Conservation (phyloP, 192 early-diverging fungal species). For the Oehlia diaphana region DNA sequence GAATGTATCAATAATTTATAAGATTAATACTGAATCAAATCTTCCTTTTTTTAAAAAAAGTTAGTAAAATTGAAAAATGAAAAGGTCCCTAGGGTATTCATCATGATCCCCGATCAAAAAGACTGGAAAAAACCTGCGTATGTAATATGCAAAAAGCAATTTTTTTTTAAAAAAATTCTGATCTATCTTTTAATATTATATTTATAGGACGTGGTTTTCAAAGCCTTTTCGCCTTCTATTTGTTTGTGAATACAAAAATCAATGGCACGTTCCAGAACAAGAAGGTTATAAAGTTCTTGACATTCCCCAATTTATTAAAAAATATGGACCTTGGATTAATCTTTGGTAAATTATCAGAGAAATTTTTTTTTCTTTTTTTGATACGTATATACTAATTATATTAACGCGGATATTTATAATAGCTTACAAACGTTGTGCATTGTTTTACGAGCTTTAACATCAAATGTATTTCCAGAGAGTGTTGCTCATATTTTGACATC, state of each 20-base stretch:
- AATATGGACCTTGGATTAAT: neutral
- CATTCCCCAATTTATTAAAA: neutral
- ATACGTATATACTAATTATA: too few species aligned
- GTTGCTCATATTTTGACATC: neutral
- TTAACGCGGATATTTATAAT: neutral
- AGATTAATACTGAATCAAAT: neutral
- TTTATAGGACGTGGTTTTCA: neutral
- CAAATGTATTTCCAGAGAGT: neutral
- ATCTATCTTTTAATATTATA: neutral
- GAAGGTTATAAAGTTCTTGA: neutral
- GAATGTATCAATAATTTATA: neutral
- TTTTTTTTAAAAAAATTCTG: neutral
- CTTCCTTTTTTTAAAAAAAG: neutral
- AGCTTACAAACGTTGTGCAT: neutral
- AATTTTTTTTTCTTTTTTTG: too few species aligned
- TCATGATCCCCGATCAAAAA: neutral
- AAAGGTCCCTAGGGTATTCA: neutral
- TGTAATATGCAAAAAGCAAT: neutral
- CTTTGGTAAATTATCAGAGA: neutral
- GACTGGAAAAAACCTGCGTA: neutral
- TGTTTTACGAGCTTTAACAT: neutral
- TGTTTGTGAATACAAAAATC: neutral
- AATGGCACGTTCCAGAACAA: neutral
- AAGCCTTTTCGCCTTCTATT: neutral
- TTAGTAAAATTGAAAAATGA: neutral